Conservation (phyloP, 2,329 filamentous ascomycete species). For the Monilinia laxa region DNA sequence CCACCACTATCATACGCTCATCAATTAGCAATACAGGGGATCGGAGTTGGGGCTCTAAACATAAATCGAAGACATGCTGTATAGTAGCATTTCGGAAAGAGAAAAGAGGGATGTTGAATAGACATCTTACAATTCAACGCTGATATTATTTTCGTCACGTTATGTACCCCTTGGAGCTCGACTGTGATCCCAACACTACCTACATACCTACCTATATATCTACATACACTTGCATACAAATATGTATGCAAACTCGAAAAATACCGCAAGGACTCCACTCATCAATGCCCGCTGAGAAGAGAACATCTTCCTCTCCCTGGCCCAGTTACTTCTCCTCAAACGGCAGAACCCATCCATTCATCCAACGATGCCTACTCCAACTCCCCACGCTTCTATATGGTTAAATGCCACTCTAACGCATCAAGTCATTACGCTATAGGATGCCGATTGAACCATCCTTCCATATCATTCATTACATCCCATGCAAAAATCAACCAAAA, state of each 20-base stretch:
- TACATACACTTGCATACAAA: neutral
- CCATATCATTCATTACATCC: neutral
- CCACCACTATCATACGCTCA: too few species aligned
- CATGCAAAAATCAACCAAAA: neutral
- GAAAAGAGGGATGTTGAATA: neutral
- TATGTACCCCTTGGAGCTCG: neutral
- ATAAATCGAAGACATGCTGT: too few species aligned
- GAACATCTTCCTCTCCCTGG: neutral
- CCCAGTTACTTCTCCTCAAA: neutral
- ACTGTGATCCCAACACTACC: neutral
- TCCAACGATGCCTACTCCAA: neutral
- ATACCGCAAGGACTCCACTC: neutral
- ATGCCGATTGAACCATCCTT: neutral
- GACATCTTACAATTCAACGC: neutral
- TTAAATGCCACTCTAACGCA: conserved; percentile 10
- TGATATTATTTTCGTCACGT: neutral
- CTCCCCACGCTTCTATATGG: conserved; percentile 8
- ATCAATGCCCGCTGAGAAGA: neutral
- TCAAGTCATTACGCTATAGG: neutral
- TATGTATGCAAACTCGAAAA: neutral
- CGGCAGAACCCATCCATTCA: neutral
- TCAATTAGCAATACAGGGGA: too few species aligned
- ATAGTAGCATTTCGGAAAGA: neutral
- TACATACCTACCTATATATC: neutral
- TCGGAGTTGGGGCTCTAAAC: too few species aligned